Percentiles rank a stretch among this genome's conserved stretches.
phyloP scores from a whole-genome alignment of 345 rosid genomes.

The Eucalyptus cloeziana region DNA sequence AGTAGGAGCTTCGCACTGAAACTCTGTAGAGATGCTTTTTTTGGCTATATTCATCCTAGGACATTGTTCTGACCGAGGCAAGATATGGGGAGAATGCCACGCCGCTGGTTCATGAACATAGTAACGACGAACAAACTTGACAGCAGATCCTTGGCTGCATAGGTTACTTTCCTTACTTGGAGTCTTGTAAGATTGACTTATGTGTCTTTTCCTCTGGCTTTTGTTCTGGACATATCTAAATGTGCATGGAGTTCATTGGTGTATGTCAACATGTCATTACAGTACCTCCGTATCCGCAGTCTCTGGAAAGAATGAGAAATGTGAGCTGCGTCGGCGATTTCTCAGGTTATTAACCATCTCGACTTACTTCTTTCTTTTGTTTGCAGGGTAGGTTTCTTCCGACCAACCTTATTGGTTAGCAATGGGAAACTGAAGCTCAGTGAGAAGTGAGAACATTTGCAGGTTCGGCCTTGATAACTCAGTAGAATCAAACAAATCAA shows the following conservation, averaged over 20 bases:
- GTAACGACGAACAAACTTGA: neutral
- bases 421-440: neutral
- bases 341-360: neutral
- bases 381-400: neutral
- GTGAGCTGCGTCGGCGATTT: neutral
- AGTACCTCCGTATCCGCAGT: neutral
- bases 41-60: neutral
- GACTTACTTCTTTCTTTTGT: neutral
- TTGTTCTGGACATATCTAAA: neutral
- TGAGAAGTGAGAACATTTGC: neutral
- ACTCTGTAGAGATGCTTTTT: neutral
- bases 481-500: neutral
- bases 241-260: neutral
- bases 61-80: neutral
- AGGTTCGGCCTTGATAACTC: neutral
- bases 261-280: neutral
- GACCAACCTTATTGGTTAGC: neutral
- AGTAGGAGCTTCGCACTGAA: neutral
- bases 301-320: neutral
- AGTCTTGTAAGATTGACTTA: neutral
- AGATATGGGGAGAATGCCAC: neutral
- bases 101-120: neutral
- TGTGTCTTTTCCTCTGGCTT: neutral
- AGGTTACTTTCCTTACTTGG: neutral
- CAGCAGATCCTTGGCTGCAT: neutral